Evolutionary conservation across 2,329 filamentous ascomycete genomes (phyloP), one percentile per base, ranked within the genome.

Genomic region (Fusarium sterilihyphosum): DNA sequence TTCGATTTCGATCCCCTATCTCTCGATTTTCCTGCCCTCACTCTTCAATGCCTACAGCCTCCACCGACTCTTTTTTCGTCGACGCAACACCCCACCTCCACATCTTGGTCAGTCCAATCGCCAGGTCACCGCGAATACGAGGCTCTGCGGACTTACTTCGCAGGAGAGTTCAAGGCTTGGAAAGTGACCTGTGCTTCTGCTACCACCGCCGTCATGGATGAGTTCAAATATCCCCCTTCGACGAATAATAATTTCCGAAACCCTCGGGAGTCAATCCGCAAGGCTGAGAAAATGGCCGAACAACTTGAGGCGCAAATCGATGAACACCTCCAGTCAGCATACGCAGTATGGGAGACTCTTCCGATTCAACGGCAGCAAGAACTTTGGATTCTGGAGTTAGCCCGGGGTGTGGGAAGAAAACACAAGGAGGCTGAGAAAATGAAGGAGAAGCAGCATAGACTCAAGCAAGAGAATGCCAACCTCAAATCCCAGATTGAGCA

Each of bases 1-100:
- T 92, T 92, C 77, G 93, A 96, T 74, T 97, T 98, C 83, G 94
- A 98, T 75, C 93, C 96, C 40, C 90, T 95, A 70, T 88, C 93
- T 10, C 90, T 97, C 80, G 94, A 94, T 68, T 98, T 98, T 78
- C 94, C 95, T 12, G 92, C 93, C 12, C 88, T 98, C 46, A 94
- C 92, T 41, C 89, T 98, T 17, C 93, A 93, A 73, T 92, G 96
- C 74, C 90, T 98, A 3, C 90, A 93, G 41, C 88, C 93, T 16
- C 94, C 95, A 7, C 92, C 94, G 8, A 96, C 94, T 2, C 86
- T 98, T 12, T 96, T 95, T 84, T 93, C 94, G 16, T 90, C 92
- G 2, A 94, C 92, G 12, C 94, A 95, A 37, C 92, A 97, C 78
- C 87, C 94, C 4, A 94, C 92, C 0, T 87, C 90, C 26, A 90